Conservation (phyloP, 2,329 filamentous ascomycete genomes). For the Hypomyces perniciosus region DNA sequence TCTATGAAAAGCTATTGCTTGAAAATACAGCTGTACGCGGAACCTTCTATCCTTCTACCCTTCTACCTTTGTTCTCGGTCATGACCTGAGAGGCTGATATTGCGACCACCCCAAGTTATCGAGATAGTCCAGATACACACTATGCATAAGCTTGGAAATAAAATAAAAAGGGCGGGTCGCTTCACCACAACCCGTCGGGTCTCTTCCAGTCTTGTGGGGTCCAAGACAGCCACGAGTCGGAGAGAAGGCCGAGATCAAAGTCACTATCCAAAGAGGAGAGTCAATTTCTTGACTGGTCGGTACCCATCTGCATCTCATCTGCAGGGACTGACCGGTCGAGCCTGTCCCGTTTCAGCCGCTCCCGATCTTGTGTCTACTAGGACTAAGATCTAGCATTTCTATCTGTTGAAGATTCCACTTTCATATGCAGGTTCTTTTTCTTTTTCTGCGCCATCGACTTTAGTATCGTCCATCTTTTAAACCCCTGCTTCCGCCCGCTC, state of each 20-base stretch:
- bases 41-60: too few species aligned
- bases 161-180: too few species aligned
- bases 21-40: too few species aligned
- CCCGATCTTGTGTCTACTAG: neutral
- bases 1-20: too few species aligned
- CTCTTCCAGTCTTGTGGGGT: neutral
- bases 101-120: too few species aligned
- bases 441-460: neutral
- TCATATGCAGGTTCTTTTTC: neutral
- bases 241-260: neutral
- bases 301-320: neutral
- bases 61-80: too few species aligned
- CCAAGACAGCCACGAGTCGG: neutral
- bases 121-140: too few species aligned
- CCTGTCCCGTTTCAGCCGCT: neutral
- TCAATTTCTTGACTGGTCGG: neutral
- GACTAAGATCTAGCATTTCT: neutral
- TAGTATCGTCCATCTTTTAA: neutral
- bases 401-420: conserved; percentile 10
- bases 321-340: neutral
- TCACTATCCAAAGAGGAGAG: neutral
- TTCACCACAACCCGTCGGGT: neutral
- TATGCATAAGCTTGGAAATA: too few species aligned
- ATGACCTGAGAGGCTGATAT: too few species aligned
- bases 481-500: neutral